phyloP scores from a whole-genome alignment of 1,139 yeast genomes.

The Dujonia santamariae region DNA sequence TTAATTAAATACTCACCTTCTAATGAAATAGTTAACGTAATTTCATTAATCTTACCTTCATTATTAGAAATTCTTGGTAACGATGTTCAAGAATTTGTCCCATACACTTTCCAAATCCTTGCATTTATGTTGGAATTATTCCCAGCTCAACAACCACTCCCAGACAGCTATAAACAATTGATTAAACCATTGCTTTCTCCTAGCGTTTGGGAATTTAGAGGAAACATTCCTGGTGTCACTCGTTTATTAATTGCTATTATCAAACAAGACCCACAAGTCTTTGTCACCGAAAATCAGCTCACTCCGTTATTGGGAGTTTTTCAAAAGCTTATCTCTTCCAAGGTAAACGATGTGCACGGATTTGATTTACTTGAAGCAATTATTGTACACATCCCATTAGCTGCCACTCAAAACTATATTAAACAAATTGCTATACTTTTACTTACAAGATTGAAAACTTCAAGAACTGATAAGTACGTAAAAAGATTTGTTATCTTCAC shows the following conservation, averaged over 20 bases:
- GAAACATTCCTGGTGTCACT: conserved; percentile 91
- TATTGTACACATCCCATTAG: conserved; percentile 53
- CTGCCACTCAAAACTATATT: conserved; percentile 50
- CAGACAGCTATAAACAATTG: conserved; percentile 62
- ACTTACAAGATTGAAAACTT: conserved; percentile 73
- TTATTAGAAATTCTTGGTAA: conserved; percentile 66
- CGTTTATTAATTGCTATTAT: conserved; percentile 74
- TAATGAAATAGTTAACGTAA: conserved; percentile 33
- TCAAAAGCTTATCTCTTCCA: conserved; percentile 87
- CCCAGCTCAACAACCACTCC: conserved; percentile 50
- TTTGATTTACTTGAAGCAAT: conserved; percentile 79
- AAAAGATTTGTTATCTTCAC: conserved; percentile 69
- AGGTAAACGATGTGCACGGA: conserved; percentile 75
- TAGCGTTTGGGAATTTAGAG: conserved; percentile 85
- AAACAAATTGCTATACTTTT: conserved; percentile 74
- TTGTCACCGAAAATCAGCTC: conserved; percentile 42
- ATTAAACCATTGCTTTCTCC: conserved; percentile 86
- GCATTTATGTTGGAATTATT: conserved; percentile 71
- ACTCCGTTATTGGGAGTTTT: conserved; percentile 93
- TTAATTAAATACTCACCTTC: conserved; percentile 50
- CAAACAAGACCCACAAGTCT: conserved; percentile 54
- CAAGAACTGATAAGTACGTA: conserved; percentile 79
- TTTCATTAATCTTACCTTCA: conserved; percentile 61
- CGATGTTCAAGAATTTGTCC: conserved; percentile 92
- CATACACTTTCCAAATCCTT: conserved; percentile 85